Conservation (phyloP, 176 grass and related monocot species). For the Eleusine indica region DNA sequence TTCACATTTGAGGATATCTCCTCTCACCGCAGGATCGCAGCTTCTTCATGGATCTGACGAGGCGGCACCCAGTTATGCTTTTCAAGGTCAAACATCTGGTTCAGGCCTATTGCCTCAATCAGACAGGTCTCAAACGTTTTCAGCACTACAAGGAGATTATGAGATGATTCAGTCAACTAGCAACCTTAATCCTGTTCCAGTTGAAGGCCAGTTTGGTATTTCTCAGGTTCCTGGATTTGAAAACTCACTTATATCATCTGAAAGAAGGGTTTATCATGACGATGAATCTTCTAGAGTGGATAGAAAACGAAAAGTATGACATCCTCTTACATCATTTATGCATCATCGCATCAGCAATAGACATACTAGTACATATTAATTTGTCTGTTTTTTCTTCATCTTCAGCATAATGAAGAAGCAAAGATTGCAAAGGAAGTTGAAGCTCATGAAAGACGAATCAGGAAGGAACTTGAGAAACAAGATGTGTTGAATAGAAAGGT, state of each 20-base stretch:
- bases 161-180: slow-evolving; percentile 56
- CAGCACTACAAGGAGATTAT: slow-evolving; percentile 63
- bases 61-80: slow-evolving; percentile 60
- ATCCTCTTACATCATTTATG: slow-evolving; percentile 24
- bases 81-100: slow-evolving; percentile 79
- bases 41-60: slow-evolving; percentile 65
- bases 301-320: slow-evolving; percentile 83
- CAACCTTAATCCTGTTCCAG: slow-evolving; percentile 55
- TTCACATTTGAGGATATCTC: slow-evolving; percentile 45
- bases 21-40: slow-evolving; percentile 49
- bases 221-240: slow-evolving; percentile 65
- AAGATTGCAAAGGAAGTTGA: slow-evolving; percentile 98
- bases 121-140: slow-evolving; percentile 58
- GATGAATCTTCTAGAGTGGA: slow-evolving; percentile 75
- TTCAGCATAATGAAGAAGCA: slow-evolving; percentile 80
- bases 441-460: slow-evolving; percentile 92
- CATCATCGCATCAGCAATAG: slow-evolving; percentile 24
- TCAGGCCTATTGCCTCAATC: slow-evolving; percentile 61
- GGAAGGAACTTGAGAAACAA: slow-evolving; percentile 98
- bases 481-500: slow-evolving; percentile 93
- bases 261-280: slow-evolving; percentile 66
- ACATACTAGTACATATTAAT: slow-evolving; percentile 23
- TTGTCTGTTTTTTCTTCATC: slow-evolving; percentile 29
- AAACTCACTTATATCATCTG: slow-evolving; percentile 67
- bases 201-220: slow-evolving; percentile 64